Evolutionary conservation across 176 grass and related monocot genomes (phyloP), one percentile per base, ranked within the genome.

Genomic region (Zoysia pacifica): DNA sequence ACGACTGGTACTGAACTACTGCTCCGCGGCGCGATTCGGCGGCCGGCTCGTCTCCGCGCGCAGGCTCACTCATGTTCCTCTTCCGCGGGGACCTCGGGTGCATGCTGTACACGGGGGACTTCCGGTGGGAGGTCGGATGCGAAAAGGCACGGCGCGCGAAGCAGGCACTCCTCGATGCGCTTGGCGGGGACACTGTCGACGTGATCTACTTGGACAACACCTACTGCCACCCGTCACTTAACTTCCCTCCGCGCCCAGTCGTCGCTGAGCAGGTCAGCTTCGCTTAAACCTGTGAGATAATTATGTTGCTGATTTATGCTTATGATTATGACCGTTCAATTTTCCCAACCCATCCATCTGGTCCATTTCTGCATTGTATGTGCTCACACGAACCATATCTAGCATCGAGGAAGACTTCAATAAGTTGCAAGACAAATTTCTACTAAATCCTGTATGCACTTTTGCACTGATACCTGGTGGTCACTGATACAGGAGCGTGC

Each of bases 41-140:
- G 59, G 13, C 45, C 18, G 18, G 5, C 38, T 36, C 75, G 5
- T 54, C 38, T 41, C 63, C 20, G 11, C 38, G 20, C 51, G 59
- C 74, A 97, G 91, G 94, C 13, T 88, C 94, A 37, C 64, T 97
- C 15, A 94, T 97, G 94, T 97, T 80, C 87, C 83, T 97, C 87
- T 94, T 97, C 81, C 84, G 80, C 69, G 91, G 94, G 37, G 85
- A 93, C 6, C 86, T 94, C 46, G 89, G 91, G n/a, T 97, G 87
- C 67, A 88, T 77, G 74, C 85, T 97, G 5, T 90, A 90, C 80
- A 97, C 94, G 0, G 94, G 91, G 39, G 89, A 94, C 64, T 92
- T 94, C 77, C 79, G 89, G 75, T 97, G 94, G 94, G 91, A 97
- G 73, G 2, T 74, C 36, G 79, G 78, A 2, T 92, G 91, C 60